Evolutionary conservation across 495 filamentous ascomycete genomes (phyloP), one percentile per base, ranked within the genome.

Genomic region (Glonium stellatum): DNA sequence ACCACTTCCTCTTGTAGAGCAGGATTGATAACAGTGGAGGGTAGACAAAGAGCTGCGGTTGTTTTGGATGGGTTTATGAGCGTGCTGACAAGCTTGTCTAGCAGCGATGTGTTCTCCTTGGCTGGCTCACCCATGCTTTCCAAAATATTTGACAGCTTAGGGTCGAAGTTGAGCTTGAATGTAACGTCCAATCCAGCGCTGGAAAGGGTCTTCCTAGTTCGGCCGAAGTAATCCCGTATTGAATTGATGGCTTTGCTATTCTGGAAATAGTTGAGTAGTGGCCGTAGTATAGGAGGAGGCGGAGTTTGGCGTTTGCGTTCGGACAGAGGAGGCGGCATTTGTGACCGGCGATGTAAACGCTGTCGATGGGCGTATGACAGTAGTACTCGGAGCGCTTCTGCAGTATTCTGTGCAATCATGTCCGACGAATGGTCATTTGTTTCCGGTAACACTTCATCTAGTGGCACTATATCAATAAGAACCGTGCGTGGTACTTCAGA

Each of bases 301-400:
- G 76, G 79, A 1, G 71, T 67, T 8, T 76, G 58, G 48, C 13
- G 21, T 68, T 67, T 46, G 56, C 70, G 70, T 50, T 72, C 74
- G 1, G 76, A 77, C n/a, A 87, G 69, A 0, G 85, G 82, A 0
- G 78, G 78, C 19, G 87, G 84, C 0, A 77, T 70, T 59, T 83
- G 81, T 6, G 81, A 85, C 41, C 88, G 79, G 3, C 78, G 79
- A 12, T 77, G 77, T 12, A 87, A 76, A 46, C 84, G 89, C 60
- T 85, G 80, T 21, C 83, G 78, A 68, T 95, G 88, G 10, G 84
- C 80, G 61, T 87, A 83, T 31, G 79, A 79, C n/a, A 92, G 80
- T 4, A 92, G 78, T 41, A 92, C 78, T 18, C 84, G 82, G 13
- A 90, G 78, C 0, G 81, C 78, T 59, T 84, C 71, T 5, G 76